These are phyloP conservation scores for Juncus inflexus DNA, from an alignment of 176 grass and related monocot species.

Conservation along the genomic window DNA sequence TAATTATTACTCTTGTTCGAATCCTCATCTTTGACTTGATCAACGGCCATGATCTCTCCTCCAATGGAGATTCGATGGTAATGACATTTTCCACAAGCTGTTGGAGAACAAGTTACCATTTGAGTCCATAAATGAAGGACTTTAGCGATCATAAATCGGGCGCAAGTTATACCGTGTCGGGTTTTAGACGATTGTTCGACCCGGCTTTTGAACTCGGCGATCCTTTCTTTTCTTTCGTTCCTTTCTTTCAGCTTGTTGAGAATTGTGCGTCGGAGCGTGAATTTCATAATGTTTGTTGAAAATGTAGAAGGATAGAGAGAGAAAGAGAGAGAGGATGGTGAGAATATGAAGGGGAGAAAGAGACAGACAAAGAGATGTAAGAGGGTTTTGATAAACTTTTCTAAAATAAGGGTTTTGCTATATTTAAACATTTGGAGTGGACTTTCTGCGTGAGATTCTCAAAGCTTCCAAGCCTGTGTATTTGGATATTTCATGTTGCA, in stretches of 20 bases:
- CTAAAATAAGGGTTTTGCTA: slow-evolving; percentile 25
- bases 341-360: slow-evolving; percentile 5
- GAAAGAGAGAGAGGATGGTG: neutral
- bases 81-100: neutral
- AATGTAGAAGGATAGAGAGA: neutral
- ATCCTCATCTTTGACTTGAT: neutral
- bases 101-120: slow-evolving; percentile 7
- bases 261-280: neutral
- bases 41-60: neutral
- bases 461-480: no score
- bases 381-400: neutral
- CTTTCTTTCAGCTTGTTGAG: neutral
- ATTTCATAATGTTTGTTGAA: neutral
- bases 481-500: no score
- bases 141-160: no score
- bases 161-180: no score
- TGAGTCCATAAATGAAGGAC: no score
- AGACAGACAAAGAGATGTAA: slow-evolving; percentile 16
- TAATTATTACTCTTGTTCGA: neutral
- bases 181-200: no score
- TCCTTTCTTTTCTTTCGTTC: no score
- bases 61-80: neutral
- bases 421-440: slow-evolving; percentile 10
- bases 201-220: no score
- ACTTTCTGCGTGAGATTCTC: neutral